These are phyloP conservation scores for Fusarium virguliforme DNA, from an alignment of 2,329 filamentous ascomycete genomes.

Conservation along the genomic window DNA sequence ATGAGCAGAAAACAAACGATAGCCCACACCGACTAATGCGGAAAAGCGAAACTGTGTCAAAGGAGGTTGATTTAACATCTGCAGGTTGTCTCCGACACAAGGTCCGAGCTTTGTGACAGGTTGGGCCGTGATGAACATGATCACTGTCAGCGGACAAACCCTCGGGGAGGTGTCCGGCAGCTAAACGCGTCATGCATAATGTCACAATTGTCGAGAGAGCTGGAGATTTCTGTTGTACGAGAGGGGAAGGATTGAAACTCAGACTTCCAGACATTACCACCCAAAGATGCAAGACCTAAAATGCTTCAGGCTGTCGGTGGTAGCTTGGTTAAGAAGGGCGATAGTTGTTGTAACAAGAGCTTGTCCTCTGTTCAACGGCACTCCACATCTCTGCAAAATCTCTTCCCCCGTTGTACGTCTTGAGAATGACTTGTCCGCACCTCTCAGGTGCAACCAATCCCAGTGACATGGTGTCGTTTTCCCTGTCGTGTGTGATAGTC, in stretches of 20 bases:
- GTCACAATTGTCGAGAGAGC: not conserved
- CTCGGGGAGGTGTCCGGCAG: not conserved
- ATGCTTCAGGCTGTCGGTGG: not conserved
- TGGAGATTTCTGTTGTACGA: rapidly evolving
- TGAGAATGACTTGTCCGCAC: not conserved
- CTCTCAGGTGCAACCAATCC: not conserved
- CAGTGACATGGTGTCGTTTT: not conserved
- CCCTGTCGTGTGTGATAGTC: not conserved
- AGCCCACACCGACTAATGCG: too few species aligned
- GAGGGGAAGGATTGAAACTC: not conserved
- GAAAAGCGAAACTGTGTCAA: too few species aligned
- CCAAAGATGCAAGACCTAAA: not conserved
- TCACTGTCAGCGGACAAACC: conserved; percentile 1
- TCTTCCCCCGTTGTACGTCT: not conserved
- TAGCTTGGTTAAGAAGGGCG: not conserved
- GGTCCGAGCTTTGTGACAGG: not conserved
- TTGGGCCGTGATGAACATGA: not conserved
- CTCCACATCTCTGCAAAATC: not conserved
- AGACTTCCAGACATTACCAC: not conserved
- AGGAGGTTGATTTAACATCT: not conserved
- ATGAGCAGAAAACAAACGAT: too few species aligned
- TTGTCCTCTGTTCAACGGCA: not conserved
- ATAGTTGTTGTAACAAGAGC: not conserved
- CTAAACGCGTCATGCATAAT: not conserved
- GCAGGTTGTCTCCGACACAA: not conserved